Evolutionary conservation across 2,329 filamentous ascomycete species (phyloP), one percentile per base, ranked within the genome.

Genomic region (Fusarium sp.): DNA sequence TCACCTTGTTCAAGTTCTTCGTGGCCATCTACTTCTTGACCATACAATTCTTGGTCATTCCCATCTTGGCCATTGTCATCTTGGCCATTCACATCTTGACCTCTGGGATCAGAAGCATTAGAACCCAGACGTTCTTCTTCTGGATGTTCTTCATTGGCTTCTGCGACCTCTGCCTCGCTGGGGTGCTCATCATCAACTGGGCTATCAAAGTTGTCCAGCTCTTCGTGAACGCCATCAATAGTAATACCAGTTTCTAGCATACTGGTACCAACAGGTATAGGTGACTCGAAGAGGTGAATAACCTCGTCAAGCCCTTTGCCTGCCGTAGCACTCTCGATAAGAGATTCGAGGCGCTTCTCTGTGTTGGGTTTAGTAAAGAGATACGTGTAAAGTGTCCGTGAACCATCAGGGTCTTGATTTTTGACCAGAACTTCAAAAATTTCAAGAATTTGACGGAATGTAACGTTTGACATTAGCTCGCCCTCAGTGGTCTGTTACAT

Each of bases 381-480:
- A 56, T 78, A 79, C 4, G 77, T 79, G 44, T 79, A 80, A n/a
- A 81, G 63, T 1, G 73, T 72, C 13, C 77, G 75, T 10, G 72
- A 71, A 26, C 69, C 70, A 25, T 79, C 73, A 10, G 77, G 74
- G 42, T 80, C 76, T 58, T 80, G 77, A 40, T 81, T 81, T 50
- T 79, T 80, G 12, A 78, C 73, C 2, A 81, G 69, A 34, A 79
- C 68, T 22, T 80, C 77, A 51, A 80, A 78, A 4, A 81, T 72
- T 50, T 79, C 77, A 24, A 79, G 64, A n/a, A 81, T 71, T 49
- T 80, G 76, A 34, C 73, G 75, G 38, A 81, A 56, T 1, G 76
- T 80, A n/a, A 77, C 70, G 15, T 70, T 74, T 6, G 72, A 69
- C 35, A 79, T 68, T 4, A 73, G 58, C 31, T 77, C 74, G 12